Evolutionary conservation across 352 stramenopile species (phyloP).

Genomic region (Globisporangium nodosum): DNA sequence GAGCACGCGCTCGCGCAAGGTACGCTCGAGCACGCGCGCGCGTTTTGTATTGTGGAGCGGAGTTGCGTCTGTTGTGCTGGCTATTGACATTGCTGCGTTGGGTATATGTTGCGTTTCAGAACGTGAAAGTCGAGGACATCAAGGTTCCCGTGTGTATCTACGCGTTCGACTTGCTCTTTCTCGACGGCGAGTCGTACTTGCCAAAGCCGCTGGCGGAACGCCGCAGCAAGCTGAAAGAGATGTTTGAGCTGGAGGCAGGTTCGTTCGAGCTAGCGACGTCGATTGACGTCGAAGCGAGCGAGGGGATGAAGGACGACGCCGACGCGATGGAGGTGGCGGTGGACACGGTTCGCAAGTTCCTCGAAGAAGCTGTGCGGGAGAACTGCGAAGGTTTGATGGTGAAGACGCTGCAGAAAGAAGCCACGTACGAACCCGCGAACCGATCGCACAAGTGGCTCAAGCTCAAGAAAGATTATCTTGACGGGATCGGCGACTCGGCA

Average conservation of each 20-base stretch:
- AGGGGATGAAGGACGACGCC: constrained; percentile 83
- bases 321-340: constrained; percentile 86
- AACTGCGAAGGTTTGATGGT: constrained; percentile 99
- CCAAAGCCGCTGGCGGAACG: constrained; percentile 86
- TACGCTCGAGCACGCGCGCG: constrained; percentile 4
- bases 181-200: constrained; percentile 96
- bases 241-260: constrained; percentile 91
- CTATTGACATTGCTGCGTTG: background rate
- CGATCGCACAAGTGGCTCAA: constrained; percentile 99
- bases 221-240: constrained; percentile 84
- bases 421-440: constrained; percentile 96
- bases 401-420: constrained; percentile 98
- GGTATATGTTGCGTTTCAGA: constrained; percentile 14
- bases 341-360: constrained; percentile 87
- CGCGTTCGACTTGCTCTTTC: constrained; percentile 98
- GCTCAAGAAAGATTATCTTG: constrained; percentile 99
- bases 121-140: constrained; percentile 86
- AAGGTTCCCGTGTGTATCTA: constrained; percentile 92
- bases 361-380: constrained; percentile 92
- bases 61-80: background rate
- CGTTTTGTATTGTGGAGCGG: background rate
- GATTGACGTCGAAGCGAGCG: constrained; percentile 82
- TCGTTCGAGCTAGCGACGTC: constrained; percentile 94
- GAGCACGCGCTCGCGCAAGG: constrained; percentile 95
- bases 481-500: constrained; percentile 96